Evolutionary conservation across 2,329 filamentous ascomycete genomes (phyloP).

Genomic region (Chaetomiaceae sp.): DNA sequence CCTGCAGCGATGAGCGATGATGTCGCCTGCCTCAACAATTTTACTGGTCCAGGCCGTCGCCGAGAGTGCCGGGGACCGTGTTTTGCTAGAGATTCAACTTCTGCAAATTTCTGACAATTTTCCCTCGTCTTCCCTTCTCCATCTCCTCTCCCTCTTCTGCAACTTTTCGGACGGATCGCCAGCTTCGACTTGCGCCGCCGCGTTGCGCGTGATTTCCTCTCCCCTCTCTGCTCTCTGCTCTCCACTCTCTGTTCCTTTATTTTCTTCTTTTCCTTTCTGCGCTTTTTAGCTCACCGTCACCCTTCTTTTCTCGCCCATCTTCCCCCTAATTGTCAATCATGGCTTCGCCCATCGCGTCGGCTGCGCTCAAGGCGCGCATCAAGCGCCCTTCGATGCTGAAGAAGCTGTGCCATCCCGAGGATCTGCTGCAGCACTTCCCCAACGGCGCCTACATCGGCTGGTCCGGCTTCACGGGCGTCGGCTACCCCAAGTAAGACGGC

Average conservation of each 20-base stretch:
- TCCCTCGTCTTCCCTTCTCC: background rate
- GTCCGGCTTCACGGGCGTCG: conserved; percentile 87
- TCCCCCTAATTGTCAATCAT: conserved; percentile 28
- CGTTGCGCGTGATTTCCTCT: background rate
- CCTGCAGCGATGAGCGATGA: conserved; percentile 4
- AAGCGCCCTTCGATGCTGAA: conserved; percentile 71
- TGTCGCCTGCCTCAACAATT: conserved; percentile 5
- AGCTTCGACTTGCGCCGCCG: background rate
- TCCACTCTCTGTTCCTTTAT: background rate
- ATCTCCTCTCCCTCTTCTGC: background rate
- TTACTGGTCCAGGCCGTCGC: conserved; percentile 3
- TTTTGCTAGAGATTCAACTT: background rate
- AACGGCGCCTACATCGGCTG: conserved; percentile 84
- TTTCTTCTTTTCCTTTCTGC: background rate
- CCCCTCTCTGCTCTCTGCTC: background rate
- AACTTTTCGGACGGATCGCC: background rate
- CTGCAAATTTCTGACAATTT: background rate
- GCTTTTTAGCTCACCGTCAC: no score
- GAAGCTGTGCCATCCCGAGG: conserved; percentile 74
- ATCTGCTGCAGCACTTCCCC: conserved; percentile 75
- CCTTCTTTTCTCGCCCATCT: background rate
- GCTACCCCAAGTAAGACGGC: conserved; percentile 67
- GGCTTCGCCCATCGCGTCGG: conserved; percentile 57
- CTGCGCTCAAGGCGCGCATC: conserved; percentile 70
- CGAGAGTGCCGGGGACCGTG: background rate